Conservation (phyloP, 768 basidiomycete genomes). For the Suillus paluster region DNA sequence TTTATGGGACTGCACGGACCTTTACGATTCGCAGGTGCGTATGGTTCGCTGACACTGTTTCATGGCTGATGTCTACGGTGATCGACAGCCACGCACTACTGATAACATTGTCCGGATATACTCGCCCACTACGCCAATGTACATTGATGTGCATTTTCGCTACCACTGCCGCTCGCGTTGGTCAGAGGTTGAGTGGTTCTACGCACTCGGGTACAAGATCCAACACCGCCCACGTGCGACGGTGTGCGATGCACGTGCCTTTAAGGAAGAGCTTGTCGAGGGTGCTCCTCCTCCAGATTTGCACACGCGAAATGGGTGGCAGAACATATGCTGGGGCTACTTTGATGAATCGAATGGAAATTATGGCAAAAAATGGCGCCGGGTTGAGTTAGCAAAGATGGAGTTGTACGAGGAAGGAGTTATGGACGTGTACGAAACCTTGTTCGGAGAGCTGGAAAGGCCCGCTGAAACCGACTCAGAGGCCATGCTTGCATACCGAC, state of each 20-base stretch:
- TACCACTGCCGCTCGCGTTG: conserved; percentile 12
- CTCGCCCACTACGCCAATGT: conserved; percentile 15
- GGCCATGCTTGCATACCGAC: neutral
- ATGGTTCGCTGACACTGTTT: neutral
- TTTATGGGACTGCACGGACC: neutral
- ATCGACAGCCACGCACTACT: conserved; percentile 10
- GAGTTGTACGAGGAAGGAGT: conserved; percentile 13
- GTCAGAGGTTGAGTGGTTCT: conserved; percentile 15
- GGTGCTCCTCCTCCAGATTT: neutral
- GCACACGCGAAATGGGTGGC: conserved; percentile 16
- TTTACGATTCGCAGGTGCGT: neutral
- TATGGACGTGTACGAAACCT: conserved; percentile 11
- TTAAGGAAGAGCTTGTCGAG: neutral
- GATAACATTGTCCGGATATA: conserved; percentile 11
- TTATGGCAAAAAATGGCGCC: neutral
- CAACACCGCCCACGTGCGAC: conserved; percentile 5
- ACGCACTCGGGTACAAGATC: conserved; percentile 17
- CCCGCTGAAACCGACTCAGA: neutral
- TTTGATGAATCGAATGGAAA: conserved; percentile 13
- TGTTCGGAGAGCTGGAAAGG: conserved; percentile 14
- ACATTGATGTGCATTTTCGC: conserved; percentile 21
- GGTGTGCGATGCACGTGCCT: neutral
- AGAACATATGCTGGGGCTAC: conserved; percentile 19
- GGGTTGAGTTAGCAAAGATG: conserved; percentile 4
- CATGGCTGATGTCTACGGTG: neutral